Evolutionary conservation across 2,329 filamentous ascomycete genomes (phyloP), one percentile per base, ranked within the genome.

Genomic region (Byssothecium circinans): DNA sequence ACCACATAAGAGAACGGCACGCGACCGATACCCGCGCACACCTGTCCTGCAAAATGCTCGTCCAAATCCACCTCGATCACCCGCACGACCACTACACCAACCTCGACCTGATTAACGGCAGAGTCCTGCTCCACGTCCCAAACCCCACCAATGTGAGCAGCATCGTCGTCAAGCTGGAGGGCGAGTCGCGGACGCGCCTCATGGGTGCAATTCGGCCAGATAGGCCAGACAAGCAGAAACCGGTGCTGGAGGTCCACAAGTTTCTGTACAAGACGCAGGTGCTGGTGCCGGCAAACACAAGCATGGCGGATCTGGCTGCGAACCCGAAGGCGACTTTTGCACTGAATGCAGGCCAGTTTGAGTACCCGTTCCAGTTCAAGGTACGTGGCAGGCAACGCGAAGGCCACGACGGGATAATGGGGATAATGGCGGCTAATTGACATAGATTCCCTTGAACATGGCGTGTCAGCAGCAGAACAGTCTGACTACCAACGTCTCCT

Each of bases 121-220:
- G 70, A 48, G 74, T 81, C 19, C 50, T 73, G 8, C 59, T 81
- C 37, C 65, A 74, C 30, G 70, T 74, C 17, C 63, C 67, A 6
- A 76, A 70, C 56, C 70, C 72, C 18, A 73, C 71, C 44, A 76
- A 74, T 54, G 68, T 81, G 25, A 72, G 70, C 47, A 72, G 69
- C 32, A 85, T 94, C 53, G 78, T 89, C 30, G 88, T 92, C 62
- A 94, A 94, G 75, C 81, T 94, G 25, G 89, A 94, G 66, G 89
- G 89, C 57, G 88, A 94, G 72, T 84, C 84, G 39, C 80, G 80
- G 53, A 91, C 88, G 4, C 79, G 86, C 35, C 72, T 90, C 68
- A 75, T 71, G 67, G 81, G 53, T 73, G 81, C 59, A 57, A 64
- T 58, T 50, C 74, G 62, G 67, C 76, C 69, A 39, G 58, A 64